phyloP scores from a whole-genome alignment of 768 basidiomycete species.

The Lentinus tigrinus region DNA sequence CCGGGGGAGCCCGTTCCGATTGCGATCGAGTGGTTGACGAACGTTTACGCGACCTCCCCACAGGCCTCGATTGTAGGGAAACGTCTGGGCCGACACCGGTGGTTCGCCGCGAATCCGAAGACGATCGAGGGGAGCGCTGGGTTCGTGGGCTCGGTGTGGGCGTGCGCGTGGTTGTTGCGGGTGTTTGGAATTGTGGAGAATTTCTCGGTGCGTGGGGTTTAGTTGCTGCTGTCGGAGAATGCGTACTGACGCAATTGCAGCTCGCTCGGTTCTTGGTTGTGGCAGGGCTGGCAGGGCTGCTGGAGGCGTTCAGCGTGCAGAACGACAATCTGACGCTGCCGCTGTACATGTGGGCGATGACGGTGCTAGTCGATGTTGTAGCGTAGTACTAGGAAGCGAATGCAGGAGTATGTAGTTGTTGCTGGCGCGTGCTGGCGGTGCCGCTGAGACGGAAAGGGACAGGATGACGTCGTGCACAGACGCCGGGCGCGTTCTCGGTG shows the following conservation, averaged over 20 bases:
- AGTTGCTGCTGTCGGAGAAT: too few relatives aligned
- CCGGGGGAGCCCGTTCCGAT: neutral
- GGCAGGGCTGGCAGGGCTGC: constrained; percentile 60
- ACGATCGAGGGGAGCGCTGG: constrained; percentile 91
- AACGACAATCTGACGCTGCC: constrained; percentile 97
- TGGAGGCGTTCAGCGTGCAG: constrained; percentile 92
- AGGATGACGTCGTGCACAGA: constrained; percentile 9
- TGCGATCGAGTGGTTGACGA: neutral
- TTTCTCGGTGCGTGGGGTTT: constrained; percentile 64
- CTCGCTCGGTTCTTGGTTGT: constrained; percentile 63
- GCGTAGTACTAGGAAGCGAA: too few relatives aligned
- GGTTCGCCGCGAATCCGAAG: constrained; percentile 83
- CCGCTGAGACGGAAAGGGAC: neutral
- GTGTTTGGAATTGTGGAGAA: constrained; percentile 63
- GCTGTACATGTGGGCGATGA: constrained; percentile 92
- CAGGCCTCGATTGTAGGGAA: constrained; percentile 94
- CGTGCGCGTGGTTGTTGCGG: constrained; percentile 69
- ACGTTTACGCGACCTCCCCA: neutral
- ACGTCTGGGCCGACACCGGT: constrained; percentile 73
- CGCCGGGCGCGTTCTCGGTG: constrained; percentile 1
- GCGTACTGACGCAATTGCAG: constrained; percentile 39
- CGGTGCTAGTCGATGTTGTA: constrained; percentile 56
- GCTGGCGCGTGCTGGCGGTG: neutral
- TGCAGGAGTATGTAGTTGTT: neutral
- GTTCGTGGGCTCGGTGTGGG: constrained; percentile 69